Evolutionary conservation across 2,329 filamentous ascomycete species (phyloP).

Genomic region (Capronia americana): DNA sequence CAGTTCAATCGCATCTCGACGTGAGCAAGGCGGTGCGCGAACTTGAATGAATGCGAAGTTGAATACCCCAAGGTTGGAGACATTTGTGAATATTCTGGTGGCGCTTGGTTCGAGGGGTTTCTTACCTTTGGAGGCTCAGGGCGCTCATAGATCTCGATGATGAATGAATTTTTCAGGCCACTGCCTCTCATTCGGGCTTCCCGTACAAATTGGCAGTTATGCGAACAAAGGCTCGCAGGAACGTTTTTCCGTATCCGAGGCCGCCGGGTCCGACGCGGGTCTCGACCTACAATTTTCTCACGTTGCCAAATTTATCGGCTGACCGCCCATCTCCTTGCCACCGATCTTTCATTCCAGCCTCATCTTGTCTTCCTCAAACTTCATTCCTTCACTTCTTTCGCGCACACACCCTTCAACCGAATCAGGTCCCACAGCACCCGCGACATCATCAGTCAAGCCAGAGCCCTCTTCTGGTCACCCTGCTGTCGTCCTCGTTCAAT

Average conservation of each 20-base stretch:
- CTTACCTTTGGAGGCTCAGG: not conserved
- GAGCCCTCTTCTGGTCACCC: not conserved
- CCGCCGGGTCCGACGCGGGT: not conserved
- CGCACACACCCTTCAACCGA: not conserved
- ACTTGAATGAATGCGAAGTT: not conserved
- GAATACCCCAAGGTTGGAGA: not conserved
- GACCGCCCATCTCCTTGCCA: slow-evolving; percentile 18
- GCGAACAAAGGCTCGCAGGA: not conserved
- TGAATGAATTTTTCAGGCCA: not conserved
- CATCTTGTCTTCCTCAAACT: not conserved
- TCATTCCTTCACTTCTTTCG: not conserved
- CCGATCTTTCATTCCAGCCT: not conserved
- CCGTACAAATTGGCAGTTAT: too few species aligned
- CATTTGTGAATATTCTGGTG: not conserved
- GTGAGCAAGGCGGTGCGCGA: not conserved
- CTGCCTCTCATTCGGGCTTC: not conserved
- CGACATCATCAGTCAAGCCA: too few species aligned
- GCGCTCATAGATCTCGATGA: not conserved
- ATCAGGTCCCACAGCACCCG: not conserved
- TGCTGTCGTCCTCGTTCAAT: not conserved
- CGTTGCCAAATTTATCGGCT: slow-evolving; percentile 15
- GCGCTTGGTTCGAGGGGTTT: not conserved
- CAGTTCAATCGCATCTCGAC: slow-evolving; percentile 35
- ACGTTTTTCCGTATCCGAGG: slow-evolving; percentile 6
- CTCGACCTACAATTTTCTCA: slow-evolving; percentile 15